Evolutionary conservation across 192 early-diverging fungal species (phyloP), one percentile per base, ranked within the genome.

Genomic region (Helicostylum pulchrum): DNA sequence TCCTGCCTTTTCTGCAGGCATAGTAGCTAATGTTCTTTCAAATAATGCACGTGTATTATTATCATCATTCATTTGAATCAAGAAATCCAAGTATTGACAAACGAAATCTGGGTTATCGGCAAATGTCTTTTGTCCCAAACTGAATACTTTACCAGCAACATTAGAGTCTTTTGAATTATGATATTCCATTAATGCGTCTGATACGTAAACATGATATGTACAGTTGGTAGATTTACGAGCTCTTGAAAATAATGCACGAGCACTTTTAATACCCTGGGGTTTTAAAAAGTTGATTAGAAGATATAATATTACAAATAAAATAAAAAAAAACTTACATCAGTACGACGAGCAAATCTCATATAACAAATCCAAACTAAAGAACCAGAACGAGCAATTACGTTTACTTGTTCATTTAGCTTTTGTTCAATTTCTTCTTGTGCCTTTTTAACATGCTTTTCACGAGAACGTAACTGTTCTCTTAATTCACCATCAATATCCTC

Each of bases 171-270:
- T 96, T 52, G 84, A 92, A 60, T 88, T 85, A 68, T 95, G 88
- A 72, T 92, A 93, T 75, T 98, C 96, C 91, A 96, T 91, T 42
- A 94, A 66, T 9, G 94, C 96, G 42, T 87, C 87, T 2, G 91
- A 85, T n/a, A 92, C 88, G 74, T 79, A 94, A n/a, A 96, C 79
- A 65, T 96, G 94, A 67, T 92, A 88, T 5, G 90, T 92, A 44
- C 88, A 82, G 46, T 90, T 78, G 2, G 73, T 74, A 7, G 87
- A 80, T 36, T 94, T 92, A 50, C 92, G 82, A 15, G 88, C 90
- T 53, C 85, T 83, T 11, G 81, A 83, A 75, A 98, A 93, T 8
- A 96, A 72, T 36, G 80, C 70, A 21, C 96, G 79, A 10, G 89
- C 90, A 14, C 75, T 78, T 50, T 87, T 83, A 46, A 90, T 84